These are phyloP conservation scores for Suillus weaverae DNA, from an alignment of 768 basidiomycete species.

Conservation along the genomic window DNA sequence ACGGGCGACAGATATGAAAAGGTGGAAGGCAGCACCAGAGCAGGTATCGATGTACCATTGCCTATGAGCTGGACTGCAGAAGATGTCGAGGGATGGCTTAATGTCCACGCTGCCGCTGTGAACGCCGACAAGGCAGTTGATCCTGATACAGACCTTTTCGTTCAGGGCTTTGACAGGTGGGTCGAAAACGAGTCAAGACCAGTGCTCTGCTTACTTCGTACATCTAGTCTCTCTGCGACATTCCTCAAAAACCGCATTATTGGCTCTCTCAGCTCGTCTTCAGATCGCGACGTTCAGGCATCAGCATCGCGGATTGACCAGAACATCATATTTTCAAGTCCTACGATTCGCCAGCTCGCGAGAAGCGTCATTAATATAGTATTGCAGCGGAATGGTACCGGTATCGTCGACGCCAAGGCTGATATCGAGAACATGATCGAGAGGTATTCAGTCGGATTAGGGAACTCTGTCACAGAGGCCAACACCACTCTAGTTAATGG, in stretches of 20 bases:
- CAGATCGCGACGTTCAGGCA: slow-evolving; percentile 28
- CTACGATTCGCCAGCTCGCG: slow-evolving; percentile 39
- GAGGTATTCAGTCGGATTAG: slow-evolving; percentile 34
- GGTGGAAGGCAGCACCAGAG: slow-evolving; percentile 27
- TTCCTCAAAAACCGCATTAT: slow-evolving; percentile 26
- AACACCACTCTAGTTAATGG: slow-evolving; percentile 4
- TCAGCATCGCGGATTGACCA: slow-evolving; percentile 26
- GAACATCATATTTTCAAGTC: slow-evolving; percentile 39
- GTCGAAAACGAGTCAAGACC: neutral
- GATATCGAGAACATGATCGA: slow-evolving; percentile 40
- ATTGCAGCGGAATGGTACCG: neutral
- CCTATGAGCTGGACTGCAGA: slow-evolving; percentile 27
- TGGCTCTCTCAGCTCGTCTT: slow-evolving; percentile 29
- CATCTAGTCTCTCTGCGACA: slow-evolving; percentile 29
- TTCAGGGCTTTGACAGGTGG: slow-evolving; percentile 41
- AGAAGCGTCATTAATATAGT: slow-evolving; percentile 19
- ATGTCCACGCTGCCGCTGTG: slow-evolving; percentile 23
- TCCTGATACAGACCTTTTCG: slow-evolving; percentile 26
- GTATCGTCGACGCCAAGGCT: slow-evolving; percentile 11
- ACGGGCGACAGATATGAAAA: slow-evolving; percentile 30
- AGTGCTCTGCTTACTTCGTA: neutral
- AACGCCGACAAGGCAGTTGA: slow-evolving; percentile 11
- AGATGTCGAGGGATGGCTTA: slow-evolving; percentile 27
- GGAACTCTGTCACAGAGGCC: slow-evolving; percentile 13
- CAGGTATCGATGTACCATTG: slow-evolving; percentile 20